Evolutionary conservation across 495 filamentous ascomycete species (phyloP), one percentile per base, ranked within the genome.

Genomic region (Pyrenula aspistea): DNA sequence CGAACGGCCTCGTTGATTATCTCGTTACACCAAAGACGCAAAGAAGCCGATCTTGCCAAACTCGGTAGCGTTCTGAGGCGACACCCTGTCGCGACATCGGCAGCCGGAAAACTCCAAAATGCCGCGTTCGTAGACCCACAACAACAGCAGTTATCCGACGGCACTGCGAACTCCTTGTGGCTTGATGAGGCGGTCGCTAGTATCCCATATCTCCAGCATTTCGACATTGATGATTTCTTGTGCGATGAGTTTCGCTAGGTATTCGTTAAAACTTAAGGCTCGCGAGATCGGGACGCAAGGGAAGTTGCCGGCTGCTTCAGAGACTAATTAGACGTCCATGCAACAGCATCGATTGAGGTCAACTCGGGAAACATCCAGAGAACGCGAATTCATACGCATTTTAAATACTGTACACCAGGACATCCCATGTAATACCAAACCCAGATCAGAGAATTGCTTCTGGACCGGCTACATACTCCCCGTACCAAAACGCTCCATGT

Each of bases 401-500:
- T 42, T 42, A 42, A n/a, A 8, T 42, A 8, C 31, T 42, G 31
- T 42, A 15, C 15, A 42, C 8, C 15, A 15, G 31, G 4, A 42
- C 15, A 15, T 42, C 15, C 31, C 4, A 42, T 42, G 31, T 15
- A 4, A 42, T 15, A 42, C 31, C 31, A 42, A 42, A 42, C 31
- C 31, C 31, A 42, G 31, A 15, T 15, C 31, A 42, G 31, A 42
- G 31, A 42, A 4, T 42, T 42, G 31, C 15, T 42, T 4, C 31
- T 42, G 15, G 31, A 15, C 31, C 15, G 15, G 31, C 31, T 42
- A 15, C 15, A 60, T 49, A 24, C 71, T 75, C 0, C 84, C 84
- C 10, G 83, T 86, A 0, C 82, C 81, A 59, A 87, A 89, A 12
- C 84, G 64, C 67, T 89, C 86, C 62, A 87, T 73, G 62, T 82